phyloP scores from a whole-genome alignment of 495 filamentous ascomycete genomes.

The Podospora pseudopauciseta region DNA sequence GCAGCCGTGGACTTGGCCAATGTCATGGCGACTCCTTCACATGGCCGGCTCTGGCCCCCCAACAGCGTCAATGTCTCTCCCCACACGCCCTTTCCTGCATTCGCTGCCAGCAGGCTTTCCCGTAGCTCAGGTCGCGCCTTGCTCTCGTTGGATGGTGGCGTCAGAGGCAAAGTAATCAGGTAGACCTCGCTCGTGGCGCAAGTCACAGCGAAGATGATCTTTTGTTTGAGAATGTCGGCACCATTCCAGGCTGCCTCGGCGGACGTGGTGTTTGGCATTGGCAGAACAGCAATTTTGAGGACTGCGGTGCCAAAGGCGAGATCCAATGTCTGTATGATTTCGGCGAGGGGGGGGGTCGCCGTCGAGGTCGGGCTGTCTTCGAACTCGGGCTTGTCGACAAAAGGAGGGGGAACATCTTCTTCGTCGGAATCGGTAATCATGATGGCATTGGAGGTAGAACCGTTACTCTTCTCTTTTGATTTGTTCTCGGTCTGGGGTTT shows the following conservation, averaged over 20 bases:
- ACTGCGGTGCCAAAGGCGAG: constrained; percentile 62
- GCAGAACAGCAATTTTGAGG: constrained; percentile 57
- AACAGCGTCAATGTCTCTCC: constrained; percentile 58
- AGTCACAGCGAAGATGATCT: constrained; percentile 66
- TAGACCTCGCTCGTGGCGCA: constrained; percentile 67
- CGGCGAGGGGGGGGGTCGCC: constrained; percentile 39
- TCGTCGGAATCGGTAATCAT: constrained; percentile 83
- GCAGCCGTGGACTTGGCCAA: constrained; percentile 47
- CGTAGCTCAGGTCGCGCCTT: constrained; percentile 48
- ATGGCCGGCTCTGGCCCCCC: constrained; percentile 56
- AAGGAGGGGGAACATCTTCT: constrained; percentile 44
- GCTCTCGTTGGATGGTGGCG: constrained; percentile 63
- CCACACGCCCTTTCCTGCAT: constrained; percentile 55
- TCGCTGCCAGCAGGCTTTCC: constrained; percentile 40
- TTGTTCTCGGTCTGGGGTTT: constrained; percentile 38
- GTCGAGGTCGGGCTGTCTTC: constrained; percentile 42
- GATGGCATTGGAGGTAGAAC: constrained; percentile 51
- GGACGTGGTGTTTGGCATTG: constrained; percentile 41
- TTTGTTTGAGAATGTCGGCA: constrained; percentile 56
- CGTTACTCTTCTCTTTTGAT: constrained; percentile 39
- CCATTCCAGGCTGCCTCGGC: constrained; percentile 54
- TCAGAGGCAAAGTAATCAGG: constrained; percentile 68
- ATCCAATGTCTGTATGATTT: constrained; percentile 64
- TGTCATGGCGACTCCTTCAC: constrained; percentile 63
- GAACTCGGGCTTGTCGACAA: constrained; percentile 47